Evolutionary conservation across 495 filamentous ascomycete species (phyloP).

Genomic region (Tuber indicum): DNA sequence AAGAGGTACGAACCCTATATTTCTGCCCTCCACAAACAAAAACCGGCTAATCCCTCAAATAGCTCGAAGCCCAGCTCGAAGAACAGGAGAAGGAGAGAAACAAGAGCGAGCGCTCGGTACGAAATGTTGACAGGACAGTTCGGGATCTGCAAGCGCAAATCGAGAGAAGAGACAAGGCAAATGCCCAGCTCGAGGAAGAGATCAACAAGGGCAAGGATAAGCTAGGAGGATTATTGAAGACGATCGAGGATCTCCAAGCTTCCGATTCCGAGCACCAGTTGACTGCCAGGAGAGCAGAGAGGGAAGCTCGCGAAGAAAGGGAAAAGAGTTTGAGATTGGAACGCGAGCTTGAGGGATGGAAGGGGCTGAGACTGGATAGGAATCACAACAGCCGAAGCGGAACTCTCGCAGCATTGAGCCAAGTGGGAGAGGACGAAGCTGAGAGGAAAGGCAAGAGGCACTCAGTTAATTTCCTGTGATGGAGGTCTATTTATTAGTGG

Average conservation of each 20-base stretch:
- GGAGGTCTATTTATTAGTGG: neutral
- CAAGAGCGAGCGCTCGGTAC: slow-evolving; percentile 74
- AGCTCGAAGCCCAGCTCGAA: slow-evolving; percentile 93
- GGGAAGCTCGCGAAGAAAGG: slow-evolving; percentile 81
- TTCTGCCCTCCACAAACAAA: slow-evolving; percentile 12
- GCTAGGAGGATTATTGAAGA: slow-evolving; percentile 74
- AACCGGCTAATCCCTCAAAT: slow-evolving; percentile 31
- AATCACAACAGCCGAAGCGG: slow-evolving; percentile 32
- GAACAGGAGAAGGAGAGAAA: slow-evolving; percentile 67
- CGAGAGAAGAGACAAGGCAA: slow-evolving; percentile 81
- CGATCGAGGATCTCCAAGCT: slow-evolving; percentile 88
- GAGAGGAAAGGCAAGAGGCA: slow-evolving; percentile 35
- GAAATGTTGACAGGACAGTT: slow-evolving; percentile 90
- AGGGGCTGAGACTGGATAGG: slow-evolving; percentile 61
- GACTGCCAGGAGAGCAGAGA: slow-evolving; percentile 71
- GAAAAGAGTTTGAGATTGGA: slow-evolving; percentile 79
- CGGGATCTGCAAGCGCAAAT: slow-evolving; percentile 90
- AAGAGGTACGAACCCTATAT: slow-evolving; percentile 63
- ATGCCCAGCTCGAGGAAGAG: slow-evolving; percentile 71
- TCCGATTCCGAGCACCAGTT: slow-evolving; percentile 75
- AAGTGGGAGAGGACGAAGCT: slow-evolving; percentile 33
- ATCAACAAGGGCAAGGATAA: slow-evolving; percentile 77
- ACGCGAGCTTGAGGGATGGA: slow-evolving; percentile 82
- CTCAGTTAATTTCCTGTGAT: slow-evolving; percentile 41
- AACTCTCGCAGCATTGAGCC: slow-evolving; percentile 36